Conservation (phyloP, 2,329 filamentous ascomycete species). For the Diplodia seriata region DNA sequence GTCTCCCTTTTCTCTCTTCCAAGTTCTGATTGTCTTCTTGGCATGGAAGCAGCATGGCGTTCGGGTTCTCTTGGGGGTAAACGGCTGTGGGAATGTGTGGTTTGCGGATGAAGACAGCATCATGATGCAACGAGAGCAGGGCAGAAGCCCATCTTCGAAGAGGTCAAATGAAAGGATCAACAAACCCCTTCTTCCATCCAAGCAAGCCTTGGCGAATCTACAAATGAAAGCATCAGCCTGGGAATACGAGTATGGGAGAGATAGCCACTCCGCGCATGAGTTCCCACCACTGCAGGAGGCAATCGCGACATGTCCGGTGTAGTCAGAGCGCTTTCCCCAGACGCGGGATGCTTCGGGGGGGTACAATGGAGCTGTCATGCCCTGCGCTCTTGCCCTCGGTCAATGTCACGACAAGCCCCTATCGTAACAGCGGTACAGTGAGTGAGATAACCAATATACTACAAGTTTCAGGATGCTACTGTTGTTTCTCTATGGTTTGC, state of each 20-base stretch:
- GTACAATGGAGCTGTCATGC: background rate
- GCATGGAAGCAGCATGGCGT: constrained; percentile 31
- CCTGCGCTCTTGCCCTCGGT: background rate
- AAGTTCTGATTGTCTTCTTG: constrained; percentile 21
- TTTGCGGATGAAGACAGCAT: constrained; percentile 19
- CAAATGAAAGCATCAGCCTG: background rate
- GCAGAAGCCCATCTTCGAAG: constrained; percentile 18
- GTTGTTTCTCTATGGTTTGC: too few species aligned
- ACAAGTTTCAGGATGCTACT: background rate
- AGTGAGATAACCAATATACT: background rate
- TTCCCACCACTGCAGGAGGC: background rate
- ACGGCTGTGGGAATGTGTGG: constrained; percentile 23
- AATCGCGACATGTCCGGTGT: background rate
- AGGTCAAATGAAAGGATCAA: constrained; percentile 14
- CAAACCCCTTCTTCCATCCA: background rate
- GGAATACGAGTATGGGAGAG: background rate
- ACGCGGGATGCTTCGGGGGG: background rate
- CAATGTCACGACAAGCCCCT: background rate
- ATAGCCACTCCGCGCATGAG: background rate
- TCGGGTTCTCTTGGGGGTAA: constrained; percentile 19
- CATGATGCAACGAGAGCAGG: constrained; percentile 27
- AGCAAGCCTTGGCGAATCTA: constrained; percentile 5
- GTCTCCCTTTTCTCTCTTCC: background rate
- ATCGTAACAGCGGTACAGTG: background rate
- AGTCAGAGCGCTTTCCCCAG: background rate